Evolutionary conservation across 1,284 basidiomycete genomes (phyloP), one percentile per base, ranked within the genome.

Genomic region (Cutaneotrichosporon arboriforme): DNA sequence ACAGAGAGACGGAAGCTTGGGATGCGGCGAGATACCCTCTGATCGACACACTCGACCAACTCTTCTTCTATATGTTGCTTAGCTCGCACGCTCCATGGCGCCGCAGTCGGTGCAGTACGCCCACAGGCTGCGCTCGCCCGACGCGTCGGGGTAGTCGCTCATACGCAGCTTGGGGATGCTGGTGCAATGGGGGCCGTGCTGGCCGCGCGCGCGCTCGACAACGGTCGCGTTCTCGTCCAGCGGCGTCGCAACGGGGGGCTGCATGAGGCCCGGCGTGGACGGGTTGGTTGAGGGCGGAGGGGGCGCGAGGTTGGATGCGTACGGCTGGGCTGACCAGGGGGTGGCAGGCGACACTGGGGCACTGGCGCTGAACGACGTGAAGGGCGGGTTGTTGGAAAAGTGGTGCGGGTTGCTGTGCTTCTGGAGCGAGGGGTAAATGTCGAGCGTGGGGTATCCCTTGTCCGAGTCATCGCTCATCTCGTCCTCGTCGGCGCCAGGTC

Each of bases 31-130:
- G 26, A 31, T 31, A 31, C 26, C 10, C 26, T 31, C 26, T 31
- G 26, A 31, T 31, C 26, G 26, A 31, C 26, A 10, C 10, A 34
- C 41, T 43, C 13, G n/a, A 15, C 46, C 26, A 7, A 7, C 26
- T 31, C 26, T 31, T 10, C 10, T 31, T 10, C 7, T 10, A 10
- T 31, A 7, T 10, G 26, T 31, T 31, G n/a, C n/a, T 44, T 17
- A 54, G 41, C 42, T 51, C 36, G 57, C 57, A 55, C 61, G 64
- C 56, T 72, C 66, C 44, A 62, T 61, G 17, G 62, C 60, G 23
- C 73, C 73, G 58, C 74, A 76, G 58, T 72, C 71, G 21, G 60
- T 61, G 57, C 74, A 76, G 23, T 69, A 45, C 17, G 62, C 64
- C 70, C 71, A 76, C 61, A 76, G 68, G 42, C 64, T 61, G 39